Base-by-base conservation (phyloP, 2,329 filamentous ascomycete genomes). In the Gaeumannomyces tritici region DNA sequence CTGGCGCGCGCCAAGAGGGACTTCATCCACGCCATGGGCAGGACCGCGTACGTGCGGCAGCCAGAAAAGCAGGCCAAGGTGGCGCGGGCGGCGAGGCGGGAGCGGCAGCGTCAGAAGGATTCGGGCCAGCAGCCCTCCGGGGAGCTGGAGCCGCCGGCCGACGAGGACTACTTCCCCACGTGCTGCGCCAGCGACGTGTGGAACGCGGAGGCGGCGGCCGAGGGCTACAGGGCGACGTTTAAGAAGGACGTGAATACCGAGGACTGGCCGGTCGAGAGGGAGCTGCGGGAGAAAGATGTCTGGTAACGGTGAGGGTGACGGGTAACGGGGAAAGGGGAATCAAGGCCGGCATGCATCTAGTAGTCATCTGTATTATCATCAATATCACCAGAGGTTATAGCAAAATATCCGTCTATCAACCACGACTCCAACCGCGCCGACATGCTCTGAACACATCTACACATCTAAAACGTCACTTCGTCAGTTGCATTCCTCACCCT, bases 381-480 rank as follows among this genome's bases (percentile, higher is more conserved):
- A 5, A 35, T 35, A 35, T 4, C 12, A 35, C 33, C 13, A 5
- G 13, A 12, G 18, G 18, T 35, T 15, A 15, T 18, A 4, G 13
- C 33, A 15, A 5, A 35, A n/a, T 35, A 1, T 18, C 33, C 13
- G 15, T 31, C 13, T 35, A 35, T 35, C 13, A 35, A 5, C 13
- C 2, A 11, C 8, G 2, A 2, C 13, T 15, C 33, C 33, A 35
- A 18, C 13, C n/a, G n/a, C n/a, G n/a, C n/a, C n/a, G n/a, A n/a
- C n/a, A n/a, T n/a, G n/a, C n/a, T n/a, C n/a, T n/a, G n/a, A n/a
- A 33, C 31, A 33, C 31, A 33, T 8, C n/a, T 7, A 33, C 33
- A 15, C 13, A 11, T 33, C 55, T 15, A 74, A 59, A 74, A 73
- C 0, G 64, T 72, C 8, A 73, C 68, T 63, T 70, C 67, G 26